phyloP scores from a whole-genome alignment of 1,284 basidiomycete species.

The Papiliotrema flavescens region DNA sequence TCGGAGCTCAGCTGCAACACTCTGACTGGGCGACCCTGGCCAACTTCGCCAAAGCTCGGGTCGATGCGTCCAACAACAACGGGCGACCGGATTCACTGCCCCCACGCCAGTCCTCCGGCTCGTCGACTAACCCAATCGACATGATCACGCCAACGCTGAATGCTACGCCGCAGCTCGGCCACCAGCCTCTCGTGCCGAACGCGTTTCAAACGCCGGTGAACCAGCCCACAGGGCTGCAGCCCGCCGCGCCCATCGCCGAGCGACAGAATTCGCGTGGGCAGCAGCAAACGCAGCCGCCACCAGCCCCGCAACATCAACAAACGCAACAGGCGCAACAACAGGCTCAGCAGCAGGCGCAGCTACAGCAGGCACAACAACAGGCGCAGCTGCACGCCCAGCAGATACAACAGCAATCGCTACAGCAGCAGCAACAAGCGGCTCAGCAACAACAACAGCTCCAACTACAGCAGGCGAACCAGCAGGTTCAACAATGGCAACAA shows the following conservation, averaged over 20 bases:
- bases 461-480: constrained; percentile 1
- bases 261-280: not conserved
- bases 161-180: not conserved
- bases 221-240: not conserved
- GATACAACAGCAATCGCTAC: constrained; percentile 1
- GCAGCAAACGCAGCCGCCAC: not conserved
- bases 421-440: not conserved
- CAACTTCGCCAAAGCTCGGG: not conserved
- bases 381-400: not conserved
- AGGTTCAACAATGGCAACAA: not conserved
- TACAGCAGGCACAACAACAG: constrained; percentile 3
- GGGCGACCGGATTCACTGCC: not conserved
- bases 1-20: not conserved
- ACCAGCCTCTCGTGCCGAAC: not conserved
- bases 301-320: too few species aligned
- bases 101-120: not conserved
- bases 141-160: constrained; percentile 3
- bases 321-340: not conserved
- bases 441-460: constrained; percentile 2
- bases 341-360: constrained; percentile 1
- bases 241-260: not conserved
- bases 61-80: not conserved
- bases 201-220: constrained; percentile 3
- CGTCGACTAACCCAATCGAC: constrained; percentile 9
- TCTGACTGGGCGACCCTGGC: constrained; percentile 2